Evolutionary conservation across 495 filamentous ascomycete genomes (phyloP).

Genomic region (Aspergillus cristatus): DNA sequence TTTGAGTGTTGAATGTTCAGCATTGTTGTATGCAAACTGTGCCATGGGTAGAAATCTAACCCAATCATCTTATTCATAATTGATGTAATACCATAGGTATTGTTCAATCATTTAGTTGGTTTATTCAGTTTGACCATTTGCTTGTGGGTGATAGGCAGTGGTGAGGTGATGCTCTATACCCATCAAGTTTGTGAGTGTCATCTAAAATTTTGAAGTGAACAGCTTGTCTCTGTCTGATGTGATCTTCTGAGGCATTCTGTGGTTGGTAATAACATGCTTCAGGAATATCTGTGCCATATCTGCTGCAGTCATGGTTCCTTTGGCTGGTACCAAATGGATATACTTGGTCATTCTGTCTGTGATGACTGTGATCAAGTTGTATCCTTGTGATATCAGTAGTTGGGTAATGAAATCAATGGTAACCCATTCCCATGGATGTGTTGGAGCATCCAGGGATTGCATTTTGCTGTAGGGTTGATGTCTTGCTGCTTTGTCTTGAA

Average conservation of each 20-base stretch:
- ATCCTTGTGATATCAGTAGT: conserved; percentile 1
- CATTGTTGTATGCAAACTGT: too few relatives aligned
- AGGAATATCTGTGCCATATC: neutral
- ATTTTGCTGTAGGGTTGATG: conserved; percentile 6
- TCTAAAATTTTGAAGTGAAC: neutral
- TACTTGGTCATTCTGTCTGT: conserved; percentile 1
- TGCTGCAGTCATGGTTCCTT: conserved; percentile 3
- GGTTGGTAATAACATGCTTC: neutral
- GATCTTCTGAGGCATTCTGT: neutral
- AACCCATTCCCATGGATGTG: conserved; percentile 7
- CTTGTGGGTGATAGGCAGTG: neutral
- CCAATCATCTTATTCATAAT: neutral
- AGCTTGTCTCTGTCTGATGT: conserved; percentile 1
- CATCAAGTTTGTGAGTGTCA: neutral
- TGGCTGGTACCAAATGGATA: conserved; percentile 1
- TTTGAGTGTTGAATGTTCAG: too few relatives aligned
- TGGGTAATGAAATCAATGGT: conserved; percentile 16
- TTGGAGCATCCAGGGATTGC: conserved; percentile 3
- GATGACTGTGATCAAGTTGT: conserved; percentile 5
- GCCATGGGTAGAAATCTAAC: neutral
- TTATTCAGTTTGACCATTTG: neutral
- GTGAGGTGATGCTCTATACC: neutral
- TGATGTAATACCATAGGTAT: neutral
- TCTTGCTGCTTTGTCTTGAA: conserved; percentile 2
- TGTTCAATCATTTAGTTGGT: neutral